A percentile compares a stretch with the other conserved stretches of the same genome.
Evolutionary conservation across 495 filamentous ascomycete genomes (phyloP).

Genomic region (Lepidopterella palustris): DNA sequence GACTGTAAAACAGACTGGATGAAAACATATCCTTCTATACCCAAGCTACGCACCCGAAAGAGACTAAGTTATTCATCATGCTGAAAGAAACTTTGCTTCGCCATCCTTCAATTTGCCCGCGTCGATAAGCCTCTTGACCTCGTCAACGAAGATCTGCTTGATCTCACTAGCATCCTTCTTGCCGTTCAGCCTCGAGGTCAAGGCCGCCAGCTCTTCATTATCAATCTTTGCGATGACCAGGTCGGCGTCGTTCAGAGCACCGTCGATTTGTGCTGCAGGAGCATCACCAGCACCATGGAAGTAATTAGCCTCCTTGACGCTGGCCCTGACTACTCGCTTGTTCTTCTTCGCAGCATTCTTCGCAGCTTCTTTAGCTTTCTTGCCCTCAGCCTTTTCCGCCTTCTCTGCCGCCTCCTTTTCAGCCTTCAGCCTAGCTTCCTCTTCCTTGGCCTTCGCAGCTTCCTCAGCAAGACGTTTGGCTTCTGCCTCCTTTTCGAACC

Average conservation of each 20-base stretch:
- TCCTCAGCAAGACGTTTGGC: conserved; percentile 78
- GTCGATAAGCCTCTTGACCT: conserved; percentile 64
- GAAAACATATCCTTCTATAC: no score
- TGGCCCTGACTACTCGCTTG: conserved; percentile 84
- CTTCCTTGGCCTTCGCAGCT: conserved; percentile 66
- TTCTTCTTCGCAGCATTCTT: conserved; percentile 99
- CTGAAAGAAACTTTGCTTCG: conserved; percentile 44
- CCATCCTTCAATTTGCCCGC: conserved; percentile 80
- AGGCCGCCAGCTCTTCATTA: conserved; percentile 72
- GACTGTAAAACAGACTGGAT: no score
- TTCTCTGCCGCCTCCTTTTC: conserved; percentile 83
- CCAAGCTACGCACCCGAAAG: no score
- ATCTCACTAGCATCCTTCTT: conserved; percentile 53
- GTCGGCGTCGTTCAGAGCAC: conserved; percentile 79
- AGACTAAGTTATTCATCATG: background rate
- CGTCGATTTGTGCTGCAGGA: conserved; percentile 66
- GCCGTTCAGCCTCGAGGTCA: conserved; percentile 68
- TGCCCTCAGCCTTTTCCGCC: conserved; percentile 69
- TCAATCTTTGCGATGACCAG: conserved; percentile 84
- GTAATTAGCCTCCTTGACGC: conserved; percentile 96
- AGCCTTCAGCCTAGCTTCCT: conserved; percentile 66
- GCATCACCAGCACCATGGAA: conserved; percentile 62
- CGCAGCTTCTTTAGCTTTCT: conserved; percentile 95
- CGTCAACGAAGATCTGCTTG: conserved; percentile 55
- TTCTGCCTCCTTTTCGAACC: conserved; percentile 83